phyloP scores from a whole-genome alignment of 2,329 filamentous ascomycete genomes.

The Ascosphaera pollenicola region DNA sequence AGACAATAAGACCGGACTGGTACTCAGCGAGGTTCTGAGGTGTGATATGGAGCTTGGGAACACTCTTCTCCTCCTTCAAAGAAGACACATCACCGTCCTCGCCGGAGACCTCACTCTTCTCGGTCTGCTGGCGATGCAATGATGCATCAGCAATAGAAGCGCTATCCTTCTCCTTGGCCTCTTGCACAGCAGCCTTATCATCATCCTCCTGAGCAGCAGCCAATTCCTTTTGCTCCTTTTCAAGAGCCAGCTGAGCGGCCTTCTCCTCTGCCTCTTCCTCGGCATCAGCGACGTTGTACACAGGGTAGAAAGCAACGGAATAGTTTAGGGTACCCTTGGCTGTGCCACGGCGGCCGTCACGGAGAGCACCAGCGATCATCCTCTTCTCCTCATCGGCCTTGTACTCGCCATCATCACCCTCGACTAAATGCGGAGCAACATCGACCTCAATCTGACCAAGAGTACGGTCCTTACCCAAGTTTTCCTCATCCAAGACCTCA shows the following conservation, averaged over 20 bases:
- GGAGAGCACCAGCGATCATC: slow-evolving; percentile 42
- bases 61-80: slow-evolving; percentile 23
- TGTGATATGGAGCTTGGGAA: slow-evolving; percentile 57
- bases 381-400: slow-evolving; percentile 56
- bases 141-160: too few species aligned
- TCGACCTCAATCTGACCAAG: slow-evolving; percentile 61
- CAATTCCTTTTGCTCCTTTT: background rate
- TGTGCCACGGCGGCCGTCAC: slow-evolving; percentile 47
- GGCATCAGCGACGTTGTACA: slow-evolving; percentile 67
- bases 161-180: background rate
- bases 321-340: slow-evolving; percentile 66
- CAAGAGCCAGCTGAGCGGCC: slow-evolving; percentile 10
- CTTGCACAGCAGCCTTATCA: background rate
- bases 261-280: slow-evolving; percentile 37
- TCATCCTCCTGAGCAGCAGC: too few species aligned
- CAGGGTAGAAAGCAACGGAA: slow-evolving; percentile 75
- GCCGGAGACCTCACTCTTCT: too few species aligned
- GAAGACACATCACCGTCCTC: too few species aligned
- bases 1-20: slow-evolving; percentile 81
- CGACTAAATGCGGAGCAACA: slow-evolving; percentile 54
- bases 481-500: slow-evolving; percentile 95
- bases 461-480: slow-evolving; percentile 70
- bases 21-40: slow-evolving; percentile 65
- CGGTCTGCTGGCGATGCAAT: too few species aligned
- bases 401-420: slow-evolving; percentile 64